Percentiles rank a stretch among this genome's conserved stretches.
Evolutionary conservation across 805 yeast species (phyloP).

Genomic region (Teunomyces kruisii): DNA sequence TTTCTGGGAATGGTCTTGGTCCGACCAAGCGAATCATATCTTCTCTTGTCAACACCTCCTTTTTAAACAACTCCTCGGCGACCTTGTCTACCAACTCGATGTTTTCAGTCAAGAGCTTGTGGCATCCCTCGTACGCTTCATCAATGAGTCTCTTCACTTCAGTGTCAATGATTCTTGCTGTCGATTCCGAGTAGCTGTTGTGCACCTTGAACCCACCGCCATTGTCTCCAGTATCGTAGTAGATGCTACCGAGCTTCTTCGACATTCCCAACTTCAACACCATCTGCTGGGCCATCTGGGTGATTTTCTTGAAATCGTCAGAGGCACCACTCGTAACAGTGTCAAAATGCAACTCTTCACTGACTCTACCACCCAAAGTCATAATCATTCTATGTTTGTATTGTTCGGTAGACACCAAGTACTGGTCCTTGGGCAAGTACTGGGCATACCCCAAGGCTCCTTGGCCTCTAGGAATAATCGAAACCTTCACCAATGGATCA

Average conservation of each 20-base stretch:
- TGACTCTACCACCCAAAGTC: constrained; percentile 90
- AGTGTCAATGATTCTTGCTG: constrained; percentile 63
- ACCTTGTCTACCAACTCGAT: constrained; percentile 62
- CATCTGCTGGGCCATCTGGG: constrained; percentile 87
- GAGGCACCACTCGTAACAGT: constrained; percentile 90
- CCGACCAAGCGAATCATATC: constrained; percentile 79
- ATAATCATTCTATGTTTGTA: constrained; percentile 84
- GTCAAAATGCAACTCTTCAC: constrained; percentile 84
- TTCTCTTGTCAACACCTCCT: constrained; percentile 78
- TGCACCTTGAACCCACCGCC: constrained; percentile 48
- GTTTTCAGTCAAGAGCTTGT: constrained; percentile 55
- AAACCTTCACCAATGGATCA: constrained; percentile 89
- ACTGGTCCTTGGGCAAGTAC: constrained; percentile 86
- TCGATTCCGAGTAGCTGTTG: constrained; percentile 70
- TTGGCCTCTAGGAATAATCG: constrained; percentile 91
- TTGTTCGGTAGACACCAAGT: constrained; percentile 73
- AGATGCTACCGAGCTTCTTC: constrained; percentile 67
- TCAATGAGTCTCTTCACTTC: constrained; percentile 69
- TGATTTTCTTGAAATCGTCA: constrained; percentile 90
- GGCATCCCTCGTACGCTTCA: constrained; percentile 64
- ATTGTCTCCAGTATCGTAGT: constrained; percentile 50
- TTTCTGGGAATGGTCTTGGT: constrained; percentile 73
- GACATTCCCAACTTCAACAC: constrained; percentile 88
- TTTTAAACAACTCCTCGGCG: constrained; percentile 67
- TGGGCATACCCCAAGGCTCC: constrained; percentile 97